Percentiles rank a stretch among this genome's conserved stretches.
phyloP scores from a whole-genome alignment of 2,329 filamentous ascomycete genomes.

The Colletotrichum costaricense region DNA sequence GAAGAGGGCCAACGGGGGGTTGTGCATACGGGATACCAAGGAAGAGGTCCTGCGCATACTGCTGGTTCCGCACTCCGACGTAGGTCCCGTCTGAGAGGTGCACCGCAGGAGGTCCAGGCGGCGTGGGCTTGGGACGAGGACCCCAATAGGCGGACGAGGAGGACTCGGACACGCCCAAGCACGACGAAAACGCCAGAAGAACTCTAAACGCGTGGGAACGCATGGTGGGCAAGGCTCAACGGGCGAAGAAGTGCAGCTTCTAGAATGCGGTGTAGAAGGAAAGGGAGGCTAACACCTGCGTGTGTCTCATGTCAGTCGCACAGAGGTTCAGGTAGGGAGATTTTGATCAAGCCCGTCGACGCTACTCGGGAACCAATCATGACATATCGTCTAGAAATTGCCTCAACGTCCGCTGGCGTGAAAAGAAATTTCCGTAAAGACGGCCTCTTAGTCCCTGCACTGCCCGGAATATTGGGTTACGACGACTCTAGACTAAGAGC shows the following conservation, averaged over 20 bases:
- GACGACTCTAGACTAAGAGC: constrained; percentile 4
- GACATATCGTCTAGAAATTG: constrained; percentile 13
- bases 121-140: neutral
- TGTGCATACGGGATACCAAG: constrained; percentile 73
- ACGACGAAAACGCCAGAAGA: constrained; percentile 21
- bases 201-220: constrained; percentile 22
- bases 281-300: constrained; percentile 8
- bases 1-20: constrained; percentile 66
- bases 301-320: constrained; percentile 6
- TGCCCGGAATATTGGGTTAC: neutral
- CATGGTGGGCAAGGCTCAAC: constrained; percentile 22
- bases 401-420: neutral
- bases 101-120: constrained; percentile 25
- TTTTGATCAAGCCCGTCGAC: neutral
- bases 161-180: constrained; percentile 24
- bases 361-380: neutral
- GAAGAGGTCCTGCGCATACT: constrained; percentile 66
- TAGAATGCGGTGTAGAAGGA: neutral
- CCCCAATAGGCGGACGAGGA: neutral
- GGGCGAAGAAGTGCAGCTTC: constrained; percentile 6
- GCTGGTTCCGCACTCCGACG: constrained; percentile 49
- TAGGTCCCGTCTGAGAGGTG: constrained; percentile 47
- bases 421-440: neutral
- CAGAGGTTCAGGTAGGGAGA: neutral
- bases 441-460: neutral